Percentiles rank a stretch among this genome's conserved stretches.
These are phyloP conservation scores for Paspalum vaginatum DNA, from an alignment of 176 grass and related monocot species.

Conservation along the genomic window DNA sequence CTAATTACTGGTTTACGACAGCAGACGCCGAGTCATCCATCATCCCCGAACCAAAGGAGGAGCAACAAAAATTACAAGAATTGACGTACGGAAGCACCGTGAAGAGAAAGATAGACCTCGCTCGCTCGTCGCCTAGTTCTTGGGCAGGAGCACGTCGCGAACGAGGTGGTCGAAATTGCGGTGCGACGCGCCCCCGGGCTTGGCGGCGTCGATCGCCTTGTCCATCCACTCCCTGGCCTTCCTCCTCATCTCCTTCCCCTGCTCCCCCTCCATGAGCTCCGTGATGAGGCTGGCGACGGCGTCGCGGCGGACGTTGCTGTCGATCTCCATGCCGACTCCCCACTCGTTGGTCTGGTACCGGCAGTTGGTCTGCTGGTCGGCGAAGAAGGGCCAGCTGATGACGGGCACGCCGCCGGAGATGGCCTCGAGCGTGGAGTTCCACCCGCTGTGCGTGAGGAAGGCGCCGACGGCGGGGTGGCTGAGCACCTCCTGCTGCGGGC, in stretches of 20 bases:
- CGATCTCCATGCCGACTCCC: slow-evolving; percentile 87
- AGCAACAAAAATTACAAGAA: not conserved
- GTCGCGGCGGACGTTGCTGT: slow-evolving; percentile 59
- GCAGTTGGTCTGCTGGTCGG: slow-evolving; percentile 83
- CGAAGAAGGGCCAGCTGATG: slow-evolving; percentile 89
- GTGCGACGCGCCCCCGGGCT: slow-evolving; percentile 46
- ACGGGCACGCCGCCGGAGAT: slow-evolving; percentile 74
- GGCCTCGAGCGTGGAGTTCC: slow-evolving; percentile 78
- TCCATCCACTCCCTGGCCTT: slow-evolving; percentile 62
- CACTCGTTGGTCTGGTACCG: slow-evolving; percentile 64
- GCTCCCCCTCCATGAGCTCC: slow-evolving; percentile 66
- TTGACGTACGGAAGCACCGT: not conserved
- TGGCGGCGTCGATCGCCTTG: slow-evolving; percentile 34
- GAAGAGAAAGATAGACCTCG: not conserved
- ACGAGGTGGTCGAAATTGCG: slow-evolving; percentile 48
- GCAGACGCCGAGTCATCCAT: not conserved
- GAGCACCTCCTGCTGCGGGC: slow-evolving; percentile 77
- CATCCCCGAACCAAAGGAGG: not conserved
- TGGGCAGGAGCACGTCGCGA: slow-evolving; percentile 46
- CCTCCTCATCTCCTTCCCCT: slow-evolving; percentile 63
- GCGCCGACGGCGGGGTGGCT: slow-evolving; percentile 58
- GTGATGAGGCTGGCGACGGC: slow-evolving; percentile 58
- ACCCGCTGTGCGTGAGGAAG: slow-evolving; percentile 81
- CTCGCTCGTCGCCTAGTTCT: not conserved
- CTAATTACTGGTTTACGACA: not conserved